These are phyloP conservation scores for Lathyrus tuberosus DNA, from an alignment of 306 rosid genomes.

Conservation along the genomic window DNA sequence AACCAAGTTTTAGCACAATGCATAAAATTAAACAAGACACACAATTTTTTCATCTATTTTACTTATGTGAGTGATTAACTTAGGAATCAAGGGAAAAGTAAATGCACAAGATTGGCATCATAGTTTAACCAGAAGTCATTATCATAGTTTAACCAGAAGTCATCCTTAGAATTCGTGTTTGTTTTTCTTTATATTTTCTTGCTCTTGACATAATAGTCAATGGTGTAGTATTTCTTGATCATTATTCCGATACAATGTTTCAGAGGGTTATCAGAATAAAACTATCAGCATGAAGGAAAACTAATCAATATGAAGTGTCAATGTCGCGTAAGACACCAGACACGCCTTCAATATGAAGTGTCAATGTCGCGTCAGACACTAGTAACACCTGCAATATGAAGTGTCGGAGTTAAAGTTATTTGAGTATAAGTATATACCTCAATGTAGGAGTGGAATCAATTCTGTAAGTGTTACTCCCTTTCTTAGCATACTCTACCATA, in stretches of 20 bases:
- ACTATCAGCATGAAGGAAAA: slow-evolving; percentile 14
- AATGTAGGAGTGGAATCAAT: slow-evolving; percentile 63
- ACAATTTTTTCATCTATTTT: slow-evolving; percentile 18
- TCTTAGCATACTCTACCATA: slow-evolving; percentile 53
- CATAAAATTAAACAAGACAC: slow-evolving; percentile 11
- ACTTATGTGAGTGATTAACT: slow-evolving; percentile 26
- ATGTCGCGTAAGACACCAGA: too few species aligned
- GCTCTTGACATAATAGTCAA: too few species aligned
- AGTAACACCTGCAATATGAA: too few species aligned
- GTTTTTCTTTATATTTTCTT: too few species aligned
- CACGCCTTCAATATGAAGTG: too few species aligned
- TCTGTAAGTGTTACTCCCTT: slow-evolving; percentile 47
- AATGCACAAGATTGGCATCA: slow-evolving; percentile 9
- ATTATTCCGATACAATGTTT: too few species aligned
- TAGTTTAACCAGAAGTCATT: too few species aligned
- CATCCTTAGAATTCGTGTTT: too few species aligned
- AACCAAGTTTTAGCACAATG: slow-evolving; percentile 23
- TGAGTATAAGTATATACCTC: slow-evolving; percentile 41
- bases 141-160: too few species aligned
- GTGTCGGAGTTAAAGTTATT: not conserved
- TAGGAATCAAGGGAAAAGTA: not conserved
- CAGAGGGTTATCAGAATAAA: too few species aligned
- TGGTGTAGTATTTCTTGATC: too few species aligned
- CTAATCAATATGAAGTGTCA: too few species aligned
- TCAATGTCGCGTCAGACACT: not conserved